Percentiles rank a stretch among this genome's conserved stretches.
These are phyloP conservation scores for Beauveria medogensis DNA, from an alignment of 2,329 filamentous ascomycete species.

Conservation along the genomic window DNA sequence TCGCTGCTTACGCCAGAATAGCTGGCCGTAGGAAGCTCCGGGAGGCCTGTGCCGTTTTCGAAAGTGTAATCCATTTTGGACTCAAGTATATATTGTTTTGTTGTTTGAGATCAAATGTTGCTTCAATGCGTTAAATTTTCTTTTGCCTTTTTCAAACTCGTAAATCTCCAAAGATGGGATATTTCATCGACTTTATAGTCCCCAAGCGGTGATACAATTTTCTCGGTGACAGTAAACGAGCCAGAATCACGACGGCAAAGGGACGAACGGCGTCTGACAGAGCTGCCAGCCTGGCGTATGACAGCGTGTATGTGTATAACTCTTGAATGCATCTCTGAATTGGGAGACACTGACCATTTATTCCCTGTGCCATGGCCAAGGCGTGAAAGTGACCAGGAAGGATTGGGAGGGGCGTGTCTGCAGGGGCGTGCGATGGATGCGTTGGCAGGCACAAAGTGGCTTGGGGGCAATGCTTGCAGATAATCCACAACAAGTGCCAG, in stretches of 20 bases:
- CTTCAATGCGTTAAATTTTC: not conserved
- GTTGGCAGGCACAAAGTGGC: constrained; percentile 2
- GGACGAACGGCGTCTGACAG: not conserved
- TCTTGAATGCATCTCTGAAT: not conserved
- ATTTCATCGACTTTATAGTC: not conserved
- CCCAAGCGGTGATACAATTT: not conserved
- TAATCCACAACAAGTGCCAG: not conserved
- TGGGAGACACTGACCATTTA: not conserved
- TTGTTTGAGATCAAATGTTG: too few relatives aligned
- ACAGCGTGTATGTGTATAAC: not conserved
- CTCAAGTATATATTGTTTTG: too few relatives aligned
- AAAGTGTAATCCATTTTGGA: too few relatives aligned
- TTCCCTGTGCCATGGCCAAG: not conserved
- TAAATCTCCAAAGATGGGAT: not conserved
- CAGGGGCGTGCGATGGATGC: not conserved
- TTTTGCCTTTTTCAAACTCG: not conserved
- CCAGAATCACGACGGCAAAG: not conserved
- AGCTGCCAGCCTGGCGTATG: not conserved
- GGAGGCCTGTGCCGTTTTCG: too few relatives aligned
- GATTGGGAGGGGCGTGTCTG: not conserved
- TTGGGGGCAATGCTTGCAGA: not conserved
- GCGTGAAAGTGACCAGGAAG: not conserved
- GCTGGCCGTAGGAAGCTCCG: too few relatives aligned
- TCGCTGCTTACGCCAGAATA: too few relatives aligned
- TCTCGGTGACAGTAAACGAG: not conserved